Base-by-base conservation (phyloP, 306 rosid genomes). In the Cucurbita ficifolia region DNA sequence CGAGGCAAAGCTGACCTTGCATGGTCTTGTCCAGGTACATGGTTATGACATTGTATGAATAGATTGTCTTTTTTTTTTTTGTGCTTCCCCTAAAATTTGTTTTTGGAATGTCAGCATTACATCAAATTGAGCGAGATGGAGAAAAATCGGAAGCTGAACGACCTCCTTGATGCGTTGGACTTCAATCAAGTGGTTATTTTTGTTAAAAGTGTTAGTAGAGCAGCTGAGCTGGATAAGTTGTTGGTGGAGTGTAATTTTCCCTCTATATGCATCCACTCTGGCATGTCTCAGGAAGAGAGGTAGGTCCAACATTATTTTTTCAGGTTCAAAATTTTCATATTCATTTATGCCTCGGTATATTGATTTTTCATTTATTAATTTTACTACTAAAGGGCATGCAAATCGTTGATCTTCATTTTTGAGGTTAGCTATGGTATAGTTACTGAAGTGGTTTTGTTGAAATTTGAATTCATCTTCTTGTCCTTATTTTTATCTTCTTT, bases 231-330 rank as follows among this genome's bases (percentile, higher is more conserved):
- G 84, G 94, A 95, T 91, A 95, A 88, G 85, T 79, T 95, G 33
- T 96, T 95, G 51, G 84, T 91, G 57, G 99, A 95, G 89, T 95
- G 99, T 76, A 95, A 95, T 82, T 95, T 95, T 17, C 99, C 99
- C 33, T 95, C 99, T 2, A 91, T 95, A 86, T 91, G 99, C 70
- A 95, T 95, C 79, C 99, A 95, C 68, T 95, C 99, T 76, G 97
- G 99, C 75, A 95, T 95, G 99, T 83, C 92, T 19, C 99, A 95
- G 73, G 99, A 95, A 76, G 99, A 95, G 83, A 95, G 99, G 99
- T 95, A 62, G 70, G 89, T 45, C 55, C 11, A 14, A 4, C 43
- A 4, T 70, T 16, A 16, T 7, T 49, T 7, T 24, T 49, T 40
- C 18, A 13, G 21, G 21, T 29, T 48, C 8, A 48, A 8, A 48